A percentile compares a stretch with the other conserved stretches of the same genome.
Evolutionary conservation across 2,329 filamentous ascomycete genomes (phyloP).

Genomic region (Mycosphaerelloides madeirae): DNA sequence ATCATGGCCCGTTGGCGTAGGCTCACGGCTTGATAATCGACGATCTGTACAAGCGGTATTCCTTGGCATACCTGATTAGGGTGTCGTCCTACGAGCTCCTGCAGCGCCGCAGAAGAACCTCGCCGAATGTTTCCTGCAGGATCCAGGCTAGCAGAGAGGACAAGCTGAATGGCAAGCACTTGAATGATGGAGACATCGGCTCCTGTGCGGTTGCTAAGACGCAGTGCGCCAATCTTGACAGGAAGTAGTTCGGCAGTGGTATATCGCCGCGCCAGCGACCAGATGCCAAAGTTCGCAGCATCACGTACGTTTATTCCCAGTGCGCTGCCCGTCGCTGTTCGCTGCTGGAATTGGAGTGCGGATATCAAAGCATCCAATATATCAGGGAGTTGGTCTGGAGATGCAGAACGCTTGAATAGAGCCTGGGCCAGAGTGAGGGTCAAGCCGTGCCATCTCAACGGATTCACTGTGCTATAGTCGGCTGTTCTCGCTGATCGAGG

Average conservation of each 20-base stretch:
- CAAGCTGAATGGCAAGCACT: slow-evolving; percentile 72
- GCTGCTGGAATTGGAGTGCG: slow-evolving; percentile 82
- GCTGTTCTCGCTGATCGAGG: slow-evolving; percentile 42
- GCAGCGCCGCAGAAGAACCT: slow-evolving; percentile 85
- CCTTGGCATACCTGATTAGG: slow-evolving; percentile 77
- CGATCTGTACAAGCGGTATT: slow-evolving; percentile 78
- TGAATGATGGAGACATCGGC: slow-evolving; percentile 44
- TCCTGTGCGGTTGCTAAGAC: slow-evolving; percentile 5
- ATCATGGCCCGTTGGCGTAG: slow-evolving; percentile 76
- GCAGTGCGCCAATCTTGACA: slow-evolving; percentile 43
- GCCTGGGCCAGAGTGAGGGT: slow-evolving; percentile 83
- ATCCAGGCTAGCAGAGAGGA: slow-evolving; percentile 78
- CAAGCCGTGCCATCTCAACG: slow-evolving; percentile 85
- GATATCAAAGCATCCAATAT: slow-evolving; percentile 73
- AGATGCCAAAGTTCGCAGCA: slow-evolving; percentile 92
- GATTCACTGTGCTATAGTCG: slow-evolving; percentile 71
- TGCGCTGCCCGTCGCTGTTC: slow-evolving; percentile 76
- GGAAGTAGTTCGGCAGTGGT: slow-evolving; percentile 69
- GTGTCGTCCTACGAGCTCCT: slow-evolving; percentile 89
- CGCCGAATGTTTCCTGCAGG: slow-evolving; percentile 89
- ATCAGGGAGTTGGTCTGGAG: slow-evolving; percentile 62
- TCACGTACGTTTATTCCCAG: slow-evolving; percentile 88
- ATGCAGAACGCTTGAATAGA: slow-evolving; percentile 77
- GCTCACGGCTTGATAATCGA: slow-evolving; percentile 91
- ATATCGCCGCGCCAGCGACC: slow-evolving; percentile 85